Base-by-base conservation (phyloP, 164 flowering plant genomes). In the Nelumbo lutea region DNA sequence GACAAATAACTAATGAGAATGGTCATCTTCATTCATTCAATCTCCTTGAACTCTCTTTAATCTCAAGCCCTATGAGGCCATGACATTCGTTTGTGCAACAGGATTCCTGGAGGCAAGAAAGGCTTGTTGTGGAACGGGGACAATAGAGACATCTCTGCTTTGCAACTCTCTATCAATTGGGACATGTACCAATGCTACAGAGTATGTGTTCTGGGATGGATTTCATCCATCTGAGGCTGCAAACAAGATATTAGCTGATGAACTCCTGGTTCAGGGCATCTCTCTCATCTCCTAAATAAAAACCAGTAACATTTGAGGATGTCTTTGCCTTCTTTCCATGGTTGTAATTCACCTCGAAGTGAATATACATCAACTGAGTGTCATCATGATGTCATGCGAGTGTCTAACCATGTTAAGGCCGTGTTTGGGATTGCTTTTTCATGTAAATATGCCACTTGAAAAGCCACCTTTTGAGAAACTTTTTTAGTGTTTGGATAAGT, bases 41-140 rank as follows among this genome's bases (percentile, higher is more conserved):
- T 41, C 56, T 66, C 9, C 52, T 3, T n/a, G 6, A 64, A 10
- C 68, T 70, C 6, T 55, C n/a, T 27, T 27, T 27, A 27, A 27
- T 27, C 27, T 0, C 27, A 27, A 27, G 27, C 27, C 27, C 27
- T 27, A 27, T 27, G 27, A 27, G 27, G 27, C 27, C 27, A 27
- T 27, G 27, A 27, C 27, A 27, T 27, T 27, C 27, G 27, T 27
- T 53, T 53, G 14, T 4, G 14, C 14, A 15, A 53, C 86, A 93
- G 97, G 98, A 5, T 91, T 94, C 68, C 79, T 69, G 6, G 94
- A 94, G 84, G 83, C 93, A 40, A 84, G 94, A 73, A 89, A 68
- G 75, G 96, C 90, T 9, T 94, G 98, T 59, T 91, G 98, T 55
- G 97, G 94, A 40, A 82, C 93, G n/a, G 96, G 98, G 27, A 70